A percentile compares a stretch with the other conserved stretches of the same genome.
Conservation (phyloP, 306 rosid species). For the Prunus davidiana region DNA sequence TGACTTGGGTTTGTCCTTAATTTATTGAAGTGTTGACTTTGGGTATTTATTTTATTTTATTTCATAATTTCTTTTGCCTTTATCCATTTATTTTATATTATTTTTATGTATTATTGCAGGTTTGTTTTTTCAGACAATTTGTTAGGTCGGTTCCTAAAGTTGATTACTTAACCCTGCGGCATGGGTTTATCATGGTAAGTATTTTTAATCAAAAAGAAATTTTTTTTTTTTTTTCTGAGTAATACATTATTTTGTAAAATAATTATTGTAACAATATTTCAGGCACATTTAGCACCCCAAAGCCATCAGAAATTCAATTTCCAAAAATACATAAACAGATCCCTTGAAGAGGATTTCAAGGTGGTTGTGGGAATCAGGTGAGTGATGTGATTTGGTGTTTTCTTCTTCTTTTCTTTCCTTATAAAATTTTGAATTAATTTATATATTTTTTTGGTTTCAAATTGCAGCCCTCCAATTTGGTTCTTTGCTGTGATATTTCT, state of each 20-base stretch:
- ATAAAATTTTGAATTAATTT: background rate
- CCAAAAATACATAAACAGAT: slow-evolving; percentile 71
- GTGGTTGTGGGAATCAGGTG: slow-evolving; percentile 92
- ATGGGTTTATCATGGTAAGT: slow-evolving; percentile 84
- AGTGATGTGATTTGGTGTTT: background rate
- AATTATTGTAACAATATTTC: slow-evolving; percentile 8
- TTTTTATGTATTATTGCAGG: slow-evolving; percentile 27
- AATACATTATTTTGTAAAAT: background rate
- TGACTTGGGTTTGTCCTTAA: too few species aligned
- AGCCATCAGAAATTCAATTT: slow-evolving; percentile 68
- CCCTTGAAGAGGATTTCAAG: slow-evolving; percentile 87
- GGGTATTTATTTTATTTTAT: background rate
- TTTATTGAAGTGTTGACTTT: background rate
- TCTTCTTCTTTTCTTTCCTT: background rate
- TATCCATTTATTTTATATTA: background rate
- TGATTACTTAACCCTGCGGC: slow-evolving; percentile 84
- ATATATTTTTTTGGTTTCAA: background rate
- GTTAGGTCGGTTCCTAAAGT: slow-evolving; percentile 89
- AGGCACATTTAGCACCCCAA: slow-evolving; percentile 96
- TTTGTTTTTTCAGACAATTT: slow-evolving; percentile 82
- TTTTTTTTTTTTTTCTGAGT: too few species aligned
- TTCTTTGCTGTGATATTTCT: slow-evolving; percentile 71
- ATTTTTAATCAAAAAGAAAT: background rate
- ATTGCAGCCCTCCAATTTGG: slow-evolving; percentile 77
- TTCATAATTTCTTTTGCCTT: background rate